Evolutionary conservation across 2,329 filamentous ascomycete genomes (phyloP).

Genomic region (Zymoseptoria tritici): DNA sequence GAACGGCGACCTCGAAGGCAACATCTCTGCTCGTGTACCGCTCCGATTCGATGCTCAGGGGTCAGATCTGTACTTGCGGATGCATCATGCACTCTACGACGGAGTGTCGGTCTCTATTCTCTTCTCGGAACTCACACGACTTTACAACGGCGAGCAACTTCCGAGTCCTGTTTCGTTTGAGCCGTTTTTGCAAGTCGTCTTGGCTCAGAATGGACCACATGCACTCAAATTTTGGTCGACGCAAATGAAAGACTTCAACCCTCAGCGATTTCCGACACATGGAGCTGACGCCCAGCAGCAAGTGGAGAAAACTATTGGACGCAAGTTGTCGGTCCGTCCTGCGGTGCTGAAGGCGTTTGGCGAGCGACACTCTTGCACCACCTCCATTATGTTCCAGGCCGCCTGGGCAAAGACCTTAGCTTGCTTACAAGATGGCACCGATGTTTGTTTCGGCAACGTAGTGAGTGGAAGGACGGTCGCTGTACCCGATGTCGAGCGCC

Average conservation of each 20-base stretch:
- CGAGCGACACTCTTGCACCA: slow-evolving; percentile 46
- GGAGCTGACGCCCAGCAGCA: background rate
- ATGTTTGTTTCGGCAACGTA: slow-evolving; percentile 83
- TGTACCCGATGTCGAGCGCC: slow-evolving; percentile 57
- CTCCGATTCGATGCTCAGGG: slow-evolving; percentile 8
- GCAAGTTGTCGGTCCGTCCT: slow-evolving; percentile 4
- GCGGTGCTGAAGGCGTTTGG: slow-evolving; percentile 43
- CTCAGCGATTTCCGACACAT: slow-evolving; percentile 34
- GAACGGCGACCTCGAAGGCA: slow-evolving; percentile 3
- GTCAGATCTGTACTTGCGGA: slow-evolving; percentile 40
- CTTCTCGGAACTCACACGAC: slow-evolving; percentile 60
- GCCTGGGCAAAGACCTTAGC: slow-evolving; percentile 63
- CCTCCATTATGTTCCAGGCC: slow-evolving; percentile 63
- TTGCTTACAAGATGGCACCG: slow-evolving; percentile 47
- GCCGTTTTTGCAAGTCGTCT: slow-evolving; percentile 55
- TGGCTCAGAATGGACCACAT: slow-evolving; percentile 40
- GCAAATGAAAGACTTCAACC: slow-evolving; percentile 47
- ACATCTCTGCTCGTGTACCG: slow-evolving; percentile 5
- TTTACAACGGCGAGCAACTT: slow-evolving; percentile 45
- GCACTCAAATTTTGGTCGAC: slow-evolving; percentile 60
- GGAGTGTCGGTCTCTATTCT: slow-evolving; percentile 66
- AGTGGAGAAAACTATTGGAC: background rate
- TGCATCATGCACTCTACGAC: slow-evolving; percentile 84
- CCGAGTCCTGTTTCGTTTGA: slow-evolving; percentile 49
- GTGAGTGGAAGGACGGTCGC: slow-evolving; percentile 66